A percentile compares a stretch with the other conserved stretches of the same genome.
phyloP scores from a whole-genome alignment of 1,139 yeast genomes.

The Magnusiomyces clavatus region DNA sequence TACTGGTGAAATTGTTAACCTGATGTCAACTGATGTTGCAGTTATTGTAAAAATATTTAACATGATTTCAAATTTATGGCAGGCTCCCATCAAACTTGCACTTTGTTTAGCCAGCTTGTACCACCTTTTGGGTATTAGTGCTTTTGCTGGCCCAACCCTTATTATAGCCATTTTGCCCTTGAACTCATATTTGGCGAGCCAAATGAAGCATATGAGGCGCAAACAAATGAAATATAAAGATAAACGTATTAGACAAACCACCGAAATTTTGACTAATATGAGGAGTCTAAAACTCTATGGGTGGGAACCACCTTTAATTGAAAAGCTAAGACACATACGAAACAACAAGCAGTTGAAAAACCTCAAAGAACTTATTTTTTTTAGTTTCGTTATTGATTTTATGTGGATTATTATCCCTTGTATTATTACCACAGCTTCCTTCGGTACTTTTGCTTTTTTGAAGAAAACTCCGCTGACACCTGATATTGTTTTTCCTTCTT shows the following conservation, averaged over 20 bases:
- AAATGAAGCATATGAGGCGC: slow-evolving; percentile 43
- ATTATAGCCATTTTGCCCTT: slow-evolving; percentile 53
- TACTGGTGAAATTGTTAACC: slow-evolving; percentile 90
- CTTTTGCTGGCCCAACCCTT: slow-evolving; percentile 51
- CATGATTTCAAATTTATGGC: slow-evolving; percentile 46
- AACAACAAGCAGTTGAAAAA: slow-evolving; percentile 76
- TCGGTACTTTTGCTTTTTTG: slow-evolving; percentile 42
- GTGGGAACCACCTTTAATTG: slow-evolving; percentile 63
- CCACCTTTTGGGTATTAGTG: slow-evolving; percentile 51
- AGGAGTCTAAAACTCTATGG: slow-evolving; percentile 66
- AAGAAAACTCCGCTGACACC: slow-evolving; percentile 47
- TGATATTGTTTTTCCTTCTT: slow-evolving; percentile 66
- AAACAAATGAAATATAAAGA: slow-evolving; percentile 65
- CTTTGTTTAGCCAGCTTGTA: slow-evolving; percentile 51
- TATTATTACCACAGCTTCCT: slow-evolving; percentile 56
- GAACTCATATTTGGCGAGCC: slow-evolving; percentile 44
- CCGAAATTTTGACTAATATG: slow-evolving; percentile 55
- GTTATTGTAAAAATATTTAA: slow-evolving; percentile 49
- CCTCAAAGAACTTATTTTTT: slow-evolving; percentile 42
- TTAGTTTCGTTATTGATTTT: slow-evolving; percentile 42
- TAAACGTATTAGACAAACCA: slow-evolving; percentile 51
- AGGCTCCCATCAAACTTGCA: slow-evolving; percentile 52
- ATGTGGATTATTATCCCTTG: slow-evolving; percentile 63
- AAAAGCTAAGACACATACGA: slow-evolving; percentile 52
- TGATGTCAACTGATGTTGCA: slow-evolving; percentile 59